phyloP scores from a whole-genome alignment of 192 early-diverging fungal species.

The Coemansia sp. region DNA sequence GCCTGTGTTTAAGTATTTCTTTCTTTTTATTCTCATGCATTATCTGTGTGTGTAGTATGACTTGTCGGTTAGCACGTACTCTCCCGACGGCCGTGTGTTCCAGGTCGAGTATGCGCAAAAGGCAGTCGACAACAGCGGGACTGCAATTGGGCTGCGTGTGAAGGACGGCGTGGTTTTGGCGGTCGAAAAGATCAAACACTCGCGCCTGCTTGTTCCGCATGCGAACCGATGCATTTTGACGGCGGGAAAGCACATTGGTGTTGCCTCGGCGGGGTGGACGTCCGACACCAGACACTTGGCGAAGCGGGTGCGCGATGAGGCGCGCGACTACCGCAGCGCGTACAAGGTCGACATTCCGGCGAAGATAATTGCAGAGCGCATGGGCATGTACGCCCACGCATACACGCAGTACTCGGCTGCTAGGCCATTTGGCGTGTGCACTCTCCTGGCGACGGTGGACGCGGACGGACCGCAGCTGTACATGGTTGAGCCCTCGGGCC shows the following conservation, averaged over 20 bases:
- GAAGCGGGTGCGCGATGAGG: constrained; percentile 86
- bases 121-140: constrained; percentile 98
- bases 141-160: constrained; percentile 87
- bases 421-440: constrained; percentile 86
- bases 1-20: constrained; percentile 1
- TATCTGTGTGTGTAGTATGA: constrained; percentile 69
- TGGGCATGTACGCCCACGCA: constrained; percentile 91
- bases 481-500: constrained; percentile 95
- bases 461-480: constrained; percentile 79
- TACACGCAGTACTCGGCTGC: constrained; percentile 95
- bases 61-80: constrained; percentile 96
- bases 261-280: constrained; percentile 88
- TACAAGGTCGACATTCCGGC: constrained; percentile 82
- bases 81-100: constrained; percentile 97
- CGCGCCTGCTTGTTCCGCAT: constrained; percentile 87
- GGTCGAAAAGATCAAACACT: constrained; percentile 92
- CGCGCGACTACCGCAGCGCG: constrained; percentile 77
- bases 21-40: neutral
- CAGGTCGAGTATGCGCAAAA: constrained; percentile 98
- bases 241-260: constrained; percentile 87
- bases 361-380: constrained; percentile 88
- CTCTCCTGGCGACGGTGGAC: constrained; percentile 80
- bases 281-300: constrained; percentile 90
- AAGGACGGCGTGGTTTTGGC: constrained; percentile 96
- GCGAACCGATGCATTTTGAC: constrained; percentile 92